Percentiles rank a stretch among this genome's conserved stretches.
phyloP scores from a whole-genome alignment of 1,284 basidiomycete species.

The Irpex sp. region DNA sequence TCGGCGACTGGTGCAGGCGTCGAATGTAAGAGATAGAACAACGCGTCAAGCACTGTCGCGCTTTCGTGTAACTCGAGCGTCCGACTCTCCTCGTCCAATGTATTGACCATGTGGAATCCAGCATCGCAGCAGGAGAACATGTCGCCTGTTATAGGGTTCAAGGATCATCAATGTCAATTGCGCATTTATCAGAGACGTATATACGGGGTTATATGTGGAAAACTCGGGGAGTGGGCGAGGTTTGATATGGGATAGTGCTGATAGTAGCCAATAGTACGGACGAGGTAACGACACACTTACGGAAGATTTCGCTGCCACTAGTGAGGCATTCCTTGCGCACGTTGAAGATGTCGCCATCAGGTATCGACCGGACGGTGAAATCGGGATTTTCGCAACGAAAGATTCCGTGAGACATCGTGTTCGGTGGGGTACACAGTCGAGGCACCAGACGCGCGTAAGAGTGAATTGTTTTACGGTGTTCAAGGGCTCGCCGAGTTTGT shows the following conservation, averaged over 20 bases:
- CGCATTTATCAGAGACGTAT: background rate
- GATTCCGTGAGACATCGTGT: background rate
- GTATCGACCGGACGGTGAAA: conserved; percentile 48
- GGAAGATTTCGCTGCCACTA: conserved; percentile 51
- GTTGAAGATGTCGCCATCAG: conserved; percentile 42
- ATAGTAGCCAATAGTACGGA: background rate
- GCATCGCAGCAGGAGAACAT: conserved; percentile 59
- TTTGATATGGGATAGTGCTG: background rate
- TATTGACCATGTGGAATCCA: conserved; percentile 10
- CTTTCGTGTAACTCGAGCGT: conserved; percentile 51
- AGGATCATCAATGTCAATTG: background rate
- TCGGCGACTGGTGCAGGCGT: conserved; percentile 30
- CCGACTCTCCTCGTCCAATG: conserved; percentile 23
- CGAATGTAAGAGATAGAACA: conserved; percentile 51
- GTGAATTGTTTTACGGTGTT: no score
- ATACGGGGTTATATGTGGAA: background rate
- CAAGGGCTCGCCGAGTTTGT: no score
- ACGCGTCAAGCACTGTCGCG: conserved; percentile 38
- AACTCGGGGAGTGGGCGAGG: conserved; percentile 5
- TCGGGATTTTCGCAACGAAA: conserved; percentile 44
- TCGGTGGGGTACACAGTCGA: background rate
- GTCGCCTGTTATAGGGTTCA: conserved; percentile 38
- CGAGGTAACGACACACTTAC: conserved; percentile 32
- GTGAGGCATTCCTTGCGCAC: conserved; percentile 44
- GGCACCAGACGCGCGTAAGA: background rate